Base-by-base conservation (phyloP, 805 yeast species). In the Torulaspora maleeae region DNA sequence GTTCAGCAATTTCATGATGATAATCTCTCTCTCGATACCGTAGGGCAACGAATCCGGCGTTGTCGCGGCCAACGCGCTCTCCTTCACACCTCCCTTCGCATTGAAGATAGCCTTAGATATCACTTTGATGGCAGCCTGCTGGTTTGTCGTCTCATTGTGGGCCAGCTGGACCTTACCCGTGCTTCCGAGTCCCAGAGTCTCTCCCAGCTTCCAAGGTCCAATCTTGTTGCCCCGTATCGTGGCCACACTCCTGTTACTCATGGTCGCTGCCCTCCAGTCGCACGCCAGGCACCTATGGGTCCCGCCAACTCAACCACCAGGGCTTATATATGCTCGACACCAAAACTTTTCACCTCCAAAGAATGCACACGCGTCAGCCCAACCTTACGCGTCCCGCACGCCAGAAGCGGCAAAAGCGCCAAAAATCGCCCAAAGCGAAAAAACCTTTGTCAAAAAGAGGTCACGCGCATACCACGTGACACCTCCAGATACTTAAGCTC, bases 121-220 rank as follows among this genome's bases (percentile, higher is more conserved):
- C 51, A 93, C 89, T 66, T 93, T 93, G 41, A 93, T 95, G 1
- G 99, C 99, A 3, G 99, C 98, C 47, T 88, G 77, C 66, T 88
- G 83, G 39, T 93, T 93, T 1, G 93, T 83, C 43, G 77, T 76
- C 35, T 81, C 76, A 63, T 93, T 95, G 55, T 88, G 83, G 12
- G 99, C 98, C 45, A 93, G 74, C 48, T 96, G 73, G 13, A 93
- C 99, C 50, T 97, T 77, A 19, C 99, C 98, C 1, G 96, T 87
- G 11, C 95, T 85, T n/a, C 99, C 99, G 48, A 95, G 76, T 19
- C 99, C 99, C 41, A 93, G 71, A 2, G 99, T 93, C 54, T 91
- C 77, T 24, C 98, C 98, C 29, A 93, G 72, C 61, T 88, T 86
- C 99, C 99, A 93, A 1, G 99, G 97, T 2, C 99, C 99, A 36